Conservation (phyloP, 192 early-diverging fungal genomes). For the Powellomyces hirtus region DNA sequence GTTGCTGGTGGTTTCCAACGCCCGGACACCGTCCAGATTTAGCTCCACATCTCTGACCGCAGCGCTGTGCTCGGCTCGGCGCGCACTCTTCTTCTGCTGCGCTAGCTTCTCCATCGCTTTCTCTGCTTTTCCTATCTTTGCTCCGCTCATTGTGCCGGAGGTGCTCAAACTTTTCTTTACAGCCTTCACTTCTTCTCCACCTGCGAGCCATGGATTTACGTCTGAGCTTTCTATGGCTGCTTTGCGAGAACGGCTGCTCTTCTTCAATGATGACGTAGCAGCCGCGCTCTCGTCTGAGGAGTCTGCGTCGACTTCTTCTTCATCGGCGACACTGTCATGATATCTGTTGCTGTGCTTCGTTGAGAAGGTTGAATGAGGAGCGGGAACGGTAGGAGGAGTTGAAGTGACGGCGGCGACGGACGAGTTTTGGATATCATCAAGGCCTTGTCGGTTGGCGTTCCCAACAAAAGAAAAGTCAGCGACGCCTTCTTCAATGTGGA, state of each 20-base stretch:
- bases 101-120: constrained; percentile 66
- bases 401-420: no score
- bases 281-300: no score
- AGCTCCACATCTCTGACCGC: constrained; percentile 65
- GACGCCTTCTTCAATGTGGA: constrained; percentile 20
- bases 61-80: constrained; percentile 27
- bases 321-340: no score
- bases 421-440: no score
- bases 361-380: no score
- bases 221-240: no score
- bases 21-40: constrained; percentile 65
- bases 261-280: no score
- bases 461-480: constrained; percentile 19
- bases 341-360: no score
- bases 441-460: constrained; percentile 7
- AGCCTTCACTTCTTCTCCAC: constrained; percentile 34
- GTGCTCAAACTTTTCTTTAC: constrained; percentile 55
- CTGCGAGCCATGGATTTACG: constrained; percentile 85
- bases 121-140: constrained; percentile 58
- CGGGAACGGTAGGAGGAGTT: no score
- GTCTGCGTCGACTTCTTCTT: no score
- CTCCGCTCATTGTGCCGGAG: constrained; percentile 23
- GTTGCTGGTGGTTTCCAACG: constrained; percentile 39
- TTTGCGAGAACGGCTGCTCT: no score
- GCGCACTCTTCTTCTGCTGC: constrained; percentile 50